These are phyloP conservation scores for Closterium sp. DNA, from an alignment of 139 green algal genomes.

Conservation along the genomic window DNA sequence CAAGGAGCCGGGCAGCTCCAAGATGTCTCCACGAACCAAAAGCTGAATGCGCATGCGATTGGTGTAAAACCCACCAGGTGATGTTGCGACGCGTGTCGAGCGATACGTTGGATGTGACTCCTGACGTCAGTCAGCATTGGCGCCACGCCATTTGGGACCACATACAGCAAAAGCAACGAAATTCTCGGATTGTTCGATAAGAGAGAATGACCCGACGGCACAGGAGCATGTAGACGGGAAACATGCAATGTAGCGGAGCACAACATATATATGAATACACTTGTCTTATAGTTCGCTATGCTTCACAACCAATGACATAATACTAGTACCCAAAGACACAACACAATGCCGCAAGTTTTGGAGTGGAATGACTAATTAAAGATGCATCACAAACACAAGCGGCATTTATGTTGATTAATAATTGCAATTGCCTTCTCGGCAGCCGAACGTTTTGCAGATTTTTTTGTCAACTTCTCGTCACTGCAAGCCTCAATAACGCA, in stretches of 20 bases:
- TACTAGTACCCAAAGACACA: no score
- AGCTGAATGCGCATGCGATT: neutral
- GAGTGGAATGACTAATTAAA: no score
- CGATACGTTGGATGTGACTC: neutral
- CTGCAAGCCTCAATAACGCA: neutral
- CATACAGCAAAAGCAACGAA: neutral
- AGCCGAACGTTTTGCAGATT: neutral
- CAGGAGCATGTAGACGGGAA: no score
- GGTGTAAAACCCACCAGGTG: neutral
- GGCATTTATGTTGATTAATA: neutral
- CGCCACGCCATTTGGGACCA: neutral
- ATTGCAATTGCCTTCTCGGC: neutral
- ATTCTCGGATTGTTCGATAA: no score
- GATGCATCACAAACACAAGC: neutral
- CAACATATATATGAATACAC: no score
- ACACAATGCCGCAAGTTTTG: no score
- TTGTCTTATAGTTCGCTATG: no score
- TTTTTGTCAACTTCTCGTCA: neutral
- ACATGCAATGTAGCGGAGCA: no score
- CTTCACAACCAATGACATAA: no score
- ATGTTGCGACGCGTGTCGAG: neutral
- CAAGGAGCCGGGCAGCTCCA: neutral
- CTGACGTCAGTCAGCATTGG: neutral
- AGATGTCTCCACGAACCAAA: neutral
- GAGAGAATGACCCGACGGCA: no score